Conservation (phyloP, 257 asterid species). For the Nicotiana otophora region DNA sequence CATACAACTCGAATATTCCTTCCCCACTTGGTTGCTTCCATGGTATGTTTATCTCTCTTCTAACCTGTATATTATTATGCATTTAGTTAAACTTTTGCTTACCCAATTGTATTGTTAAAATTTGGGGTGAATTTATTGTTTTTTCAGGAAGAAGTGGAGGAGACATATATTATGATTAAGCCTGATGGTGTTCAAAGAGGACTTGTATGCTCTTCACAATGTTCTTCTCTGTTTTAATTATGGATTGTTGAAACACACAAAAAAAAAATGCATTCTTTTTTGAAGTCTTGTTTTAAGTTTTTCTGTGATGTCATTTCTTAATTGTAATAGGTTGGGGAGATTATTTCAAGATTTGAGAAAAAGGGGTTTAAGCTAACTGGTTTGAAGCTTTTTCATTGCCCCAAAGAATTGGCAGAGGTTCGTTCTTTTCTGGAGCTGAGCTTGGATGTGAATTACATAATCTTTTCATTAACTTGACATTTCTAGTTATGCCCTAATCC, state of each 20-base stretch:
- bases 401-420: constrained; percentile 83
- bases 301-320: not conserved
- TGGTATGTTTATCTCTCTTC: constrained; percentile 29
- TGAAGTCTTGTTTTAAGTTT: not conserved
- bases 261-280: not conserved
- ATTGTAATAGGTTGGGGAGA: constrained; percentile 64
- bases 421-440: constrained; percentile 8
- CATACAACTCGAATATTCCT: constrained; percentile 53
- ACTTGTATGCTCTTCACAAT: constrained; percentile 44
- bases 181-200: constrained; percentile 98
- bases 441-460: not conserved
- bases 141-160: constrained; percentile 60
- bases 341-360: constrained; percentile 88
- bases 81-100: not conserved
- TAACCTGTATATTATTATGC: not conserved
- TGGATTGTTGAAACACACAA: not conserved
- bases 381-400: constrained; percentile 79
- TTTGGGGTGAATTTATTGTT: not conserved
- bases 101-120: not conserved
- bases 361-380: constrained; percentile 88
- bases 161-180: constrained; percentile 84
- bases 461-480: not conserved
- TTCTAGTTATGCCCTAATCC: not conserved
- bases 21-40: constrained; percentile 72
- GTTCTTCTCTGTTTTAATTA: constrained; percentile 1